Conservation (phyloP, 1,139 yeast genomes). For the Yamadazyma diddensiae region DNA sequence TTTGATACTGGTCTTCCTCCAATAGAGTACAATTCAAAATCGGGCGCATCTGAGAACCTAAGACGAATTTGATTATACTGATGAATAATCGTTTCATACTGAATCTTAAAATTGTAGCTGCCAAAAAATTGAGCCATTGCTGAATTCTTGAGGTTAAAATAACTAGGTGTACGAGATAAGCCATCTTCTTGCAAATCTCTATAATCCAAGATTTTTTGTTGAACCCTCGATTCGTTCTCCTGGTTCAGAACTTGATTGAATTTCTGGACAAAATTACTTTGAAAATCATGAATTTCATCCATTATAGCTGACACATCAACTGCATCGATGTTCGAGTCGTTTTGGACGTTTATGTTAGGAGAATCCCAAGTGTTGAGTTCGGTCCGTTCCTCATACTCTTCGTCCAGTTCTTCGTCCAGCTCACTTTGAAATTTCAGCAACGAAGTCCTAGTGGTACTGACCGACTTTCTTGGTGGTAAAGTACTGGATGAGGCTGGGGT, state of each 20-base stretch:
- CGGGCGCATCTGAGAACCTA: constrained; percentile 24
- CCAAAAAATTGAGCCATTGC: constrained; percentile 6
- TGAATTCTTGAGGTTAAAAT: constrained; percentile 10
- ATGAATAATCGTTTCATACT: constrained; percentile 35
- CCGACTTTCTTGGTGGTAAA: not conserved
- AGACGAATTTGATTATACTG: constrained; percentile 40
- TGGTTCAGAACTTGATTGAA: constrained; percentile 11
- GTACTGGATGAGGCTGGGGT: not conserved
- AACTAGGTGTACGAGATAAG: constrained; percentile 8
- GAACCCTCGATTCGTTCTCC: constrained; percentile 21
- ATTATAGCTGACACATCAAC: constrained; percentile 22
- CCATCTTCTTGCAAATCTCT: constrained; percentile 25
- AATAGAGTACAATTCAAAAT: constrained; percentile 7
- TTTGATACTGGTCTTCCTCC: constrained; percentile 5
- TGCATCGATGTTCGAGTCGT: constrained; percentile 2
- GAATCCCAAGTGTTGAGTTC: constrained; percentile 7
- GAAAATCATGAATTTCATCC: constrained; percentile 32
- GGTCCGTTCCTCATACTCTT: constrained; percentile 19
- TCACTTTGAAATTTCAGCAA: constrained; percentile 23
- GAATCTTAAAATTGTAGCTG: constrained; percentile 29
- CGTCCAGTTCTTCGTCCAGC: constrained; percentile 28
- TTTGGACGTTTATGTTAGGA: constrained; percentile 7
- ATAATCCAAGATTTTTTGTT: constrained; percentile 36
- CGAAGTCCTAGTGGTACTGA: not conserved
- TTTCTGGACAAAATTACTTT: constrained; percentile 28